These are phyloP conservation scores for Thamnidium elegans DNA, from an alignment of 192 early-diverging fungal species.

Conservation along the genomic window DNA sequence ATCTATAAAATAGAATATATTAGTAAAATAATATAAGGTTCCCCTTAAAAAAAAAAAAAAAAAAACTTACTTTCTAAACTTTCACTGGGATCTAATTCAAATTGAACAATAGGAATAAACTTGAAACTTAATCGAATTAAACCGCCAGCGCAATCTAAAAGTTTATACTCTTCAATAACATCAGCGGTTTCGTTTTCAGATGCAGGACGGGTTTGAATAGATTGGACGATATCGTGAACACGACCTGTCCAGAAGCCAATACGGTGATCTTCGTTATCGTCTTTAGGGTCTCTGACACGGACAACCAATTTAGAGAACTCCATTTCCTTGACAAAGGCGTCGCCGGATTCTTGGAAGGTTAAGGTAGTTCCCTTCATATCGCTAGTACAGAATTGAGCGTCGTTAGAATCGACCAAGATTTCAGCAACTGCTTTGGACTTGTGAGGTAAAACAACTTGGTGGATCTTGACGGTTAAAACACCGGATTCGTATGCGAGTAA, in stretches of 20 bases:
- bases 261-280: slow-evolving; percentile 35
- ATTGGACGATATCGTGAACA: slow-evolving; percentile 3
- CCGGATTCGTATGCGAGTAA: slow-evolving; percentile 43
- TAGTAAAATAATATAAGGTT: neutral
- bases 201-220: neutral
- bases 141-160: slow-evolving; percentile 26
- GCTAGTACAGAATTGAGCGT: slow-evolving; percentile 41
- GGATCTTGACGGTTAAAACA: slow-evolving; percentile 49
- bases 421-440: slow-evolving; percentile 37
- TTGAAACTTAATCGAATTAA: slow-evolving; percentile 38
- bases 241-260: slow-evolving; percentile 16
- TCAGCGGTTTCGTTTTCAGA: neutral
- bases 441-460: slow-evolving; percentile 32
- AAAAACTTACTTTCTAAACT: slow-evolving; percentile 48
- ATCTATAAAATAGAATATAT: slow-evolving; percentile 31
- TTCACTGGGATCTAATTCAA: slow-evolving; percentile 44
- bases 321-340: slow-evolving; percentile 57
- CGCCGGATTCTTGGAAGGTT: slow-evolving; percentile 41
- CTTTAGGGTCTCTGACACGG: slow-evolving; percentile 27
- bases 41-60: neutral
- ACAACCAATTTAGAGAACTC: slow-evolving; percentile 51
- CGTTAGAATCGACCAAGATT: slow-evolving; percentile 47
- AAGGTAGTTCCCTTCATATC: slow-evolving; percentile 30
- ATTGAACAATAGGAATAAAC: slow-evolving; percentile 43
- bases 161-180: neutral